Conservation (phyloP, 2,329 filamentous ascomycete genomes). For the Pseudogymnoascus sp. region DNA sequence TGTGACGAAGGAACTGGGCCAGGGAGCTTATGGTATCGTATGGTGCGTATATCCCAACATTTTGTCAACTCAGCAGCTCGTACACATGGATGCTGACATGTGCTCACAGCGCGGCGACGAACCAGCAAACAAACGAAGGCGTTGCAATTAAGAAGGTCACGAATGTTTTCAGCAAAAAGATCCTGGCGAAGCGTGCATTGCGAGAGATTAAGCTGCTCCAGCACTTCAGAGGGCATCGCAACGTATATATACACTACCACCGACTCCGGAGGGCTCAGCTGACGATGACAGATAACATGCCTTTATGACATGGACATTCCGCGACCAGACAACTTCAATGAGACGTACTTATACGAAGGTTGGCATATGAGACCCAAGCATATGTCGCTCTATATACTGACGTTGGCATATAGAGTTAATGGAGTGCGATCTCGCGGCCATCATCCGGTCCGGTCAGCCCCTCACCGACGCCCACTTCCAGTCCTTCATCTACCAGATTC, state of each 20-base stretch:
- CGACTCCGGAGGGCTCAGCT: slow-evolving; percentile 25
- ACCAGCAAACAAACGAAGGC: slow-evolving; percentile 52
- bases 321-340: slow-evolving; percentile 94
- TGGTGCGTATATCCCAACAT: slow-evolving; percentile 55
- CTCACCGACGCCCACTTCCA: slow-evolving; percentile 98
- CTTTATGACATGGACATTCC: slow-evolving; percentile 99
- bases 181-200: slow-evolving; percentile 92
- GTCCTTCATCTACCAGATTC: slow-evolving; percentile 99
- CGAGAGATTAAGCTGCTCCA: slow-evolving; percentile 98
- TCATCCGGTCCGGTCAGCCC: slow-evolving; percentile 93
- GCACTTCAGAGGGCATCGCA: slow-evolving; percentile 88
- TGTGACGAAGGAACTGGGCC: slow-evolving; percentile 95
- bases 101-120: slow-evolving; percentile 5
- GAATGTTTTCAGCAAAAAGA: slow-evolving; percentile 99
- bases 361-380: slow-evolving; percentile 14
- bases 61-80: neutral
- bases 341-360: slow-evolving; percentile 98
- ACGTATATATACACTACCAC: slow-evolving; percentile 47
- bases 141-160: slow-evolving; percentile 99
- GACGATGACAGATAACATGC: slow-evolving; percentile 75
- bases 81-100: slow-evolving; percentile 6
- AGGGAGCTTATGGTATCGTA: slow-evolving; percentile 97
- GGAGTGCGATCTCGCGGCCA: slow-evolving; percentile 97
- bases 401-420: slow-evolving; percentile 66
- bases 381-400: slow-evolving; percentile 17